A percentile compares a stretch with the other conserved stretches of the same genome.
phyloP scores from a whole-genome alignment of 2,329 filamentous ascomycete species.

The Colletotrichum somersetense region DNA sequence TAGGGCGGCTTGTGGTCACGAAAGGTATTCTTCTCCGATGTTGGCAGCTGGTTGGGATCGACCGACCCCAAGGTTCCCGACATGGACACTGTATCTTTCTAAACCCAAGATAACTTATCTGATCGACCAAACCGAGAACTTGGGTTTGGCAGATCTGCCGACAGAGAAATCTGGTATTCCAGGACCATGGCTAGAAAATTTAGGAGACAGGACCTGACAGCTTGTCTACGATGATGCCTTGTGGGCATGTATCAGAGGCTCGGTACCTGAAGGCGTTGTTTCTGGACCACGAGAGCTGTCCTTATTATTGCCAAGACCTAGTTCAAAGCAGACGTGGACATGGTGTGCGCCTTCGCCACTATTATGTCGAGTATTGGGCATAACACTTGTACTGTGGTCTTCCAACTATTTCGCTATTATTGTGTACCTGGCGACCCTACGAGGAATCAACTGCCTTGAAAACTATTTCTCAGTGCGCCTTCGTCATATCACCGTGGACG shows the following conservation, averaged over 20 bases:
- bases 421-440: no score
- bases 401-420: no score
- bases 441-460: no score
- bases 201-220: neutral
- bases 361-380: no score
- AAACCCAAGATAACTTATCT: slow-evolving; percentile 48
- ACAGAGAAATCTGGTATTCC: slow-evolving; percentile 42
- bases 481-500: slow-evolving; percentile 47
- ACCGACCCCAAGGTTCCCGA: neutral
- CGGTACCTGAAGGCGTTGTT: slow-evolving; percentile 50
- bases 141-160: slow-evolving; percentile 48
- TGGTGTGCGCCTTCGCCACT: slow-evolving; percentile 43
- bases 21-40: slow-evolving; percentile 11
- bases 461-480: slow-evolving; percentile 36
- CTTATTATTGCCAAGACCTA: slow-evolving; percentile 51
- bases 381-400: no score
- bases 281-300: slow-evolving; percentile 46
- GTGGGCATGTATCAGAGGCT: slow-evolving; percentile 52
- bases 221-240: slow-evolving; percentile 50
- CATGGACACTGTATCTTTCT: slow-evolving; percentile 44
- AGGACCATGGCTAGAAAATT: neutral
- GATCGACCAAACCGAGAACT: slow-evolving; percentile 44
- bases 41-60: slow-evolving; percentile 18
- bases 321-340: slow-evolving; percentile 49
- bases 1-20: slow-evolving; percentile 12